Evolutionary conservation across 208 protist species (phyloP).

Genomic region (Trichomonas tenax): DNA sequence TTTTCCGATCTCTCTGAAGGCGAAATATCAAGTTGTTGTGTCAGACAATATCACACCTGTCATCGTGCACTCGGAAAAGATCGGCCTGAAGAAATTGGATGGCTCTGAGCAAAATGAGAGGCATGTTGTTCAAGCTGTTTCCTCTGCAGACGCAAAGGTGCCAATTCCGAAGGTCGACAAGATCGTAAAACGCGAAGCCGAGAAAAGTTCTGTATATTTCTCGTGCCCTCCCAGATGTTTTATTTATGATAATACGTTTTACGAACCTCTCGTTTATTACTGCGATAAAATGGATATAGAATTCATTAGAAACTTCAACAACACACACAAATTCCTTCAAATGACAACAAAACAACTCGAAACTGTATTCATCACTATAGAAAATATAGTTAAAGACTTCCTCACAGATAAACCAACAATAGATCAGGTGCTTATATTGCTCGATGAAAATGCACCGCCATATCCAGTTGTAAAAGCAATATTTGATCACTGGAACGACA

Average conservation of each 20-base stretch:
- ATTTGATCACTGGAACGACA: neutral
- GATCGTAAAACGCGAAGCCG: neutral
- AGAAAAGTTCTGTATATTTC: neutral
- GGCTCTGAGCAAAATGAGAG: neutral
- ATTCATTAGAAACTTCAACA: neutral
- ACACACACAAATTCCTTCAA: constrained; percentile 4
- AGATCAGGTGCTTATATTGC: neutral
- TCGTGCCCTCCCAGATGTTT: neutral
- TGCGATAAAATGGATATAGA: neutral
- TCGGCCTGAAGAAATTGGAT: neutral
- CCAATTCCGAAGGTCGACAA: neutral
- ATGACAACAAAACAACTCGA: neutral
- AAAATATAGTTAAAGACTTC: neutral
- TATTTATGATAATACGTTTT: neutral
- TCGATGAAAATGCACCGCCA: neutral
- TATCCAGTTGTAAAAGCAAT: neutral
- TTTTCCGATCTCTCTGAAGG: neutral
- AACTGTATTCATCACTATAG: neutral
- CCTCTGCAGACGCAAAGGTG: neutral
- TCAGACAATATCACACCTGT: neutral
- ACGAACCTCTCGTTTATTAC: neutral
- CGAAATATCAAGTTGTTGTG: neutral
- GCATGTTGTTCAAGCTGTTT: neutral
- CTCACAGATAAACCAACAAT: neutral
- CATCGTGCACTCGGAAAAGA: neutral